Conservation (phyloP, 2,329 filamentous ascomycete genomes). For the Chaetomiaceae sp. region DNA sequence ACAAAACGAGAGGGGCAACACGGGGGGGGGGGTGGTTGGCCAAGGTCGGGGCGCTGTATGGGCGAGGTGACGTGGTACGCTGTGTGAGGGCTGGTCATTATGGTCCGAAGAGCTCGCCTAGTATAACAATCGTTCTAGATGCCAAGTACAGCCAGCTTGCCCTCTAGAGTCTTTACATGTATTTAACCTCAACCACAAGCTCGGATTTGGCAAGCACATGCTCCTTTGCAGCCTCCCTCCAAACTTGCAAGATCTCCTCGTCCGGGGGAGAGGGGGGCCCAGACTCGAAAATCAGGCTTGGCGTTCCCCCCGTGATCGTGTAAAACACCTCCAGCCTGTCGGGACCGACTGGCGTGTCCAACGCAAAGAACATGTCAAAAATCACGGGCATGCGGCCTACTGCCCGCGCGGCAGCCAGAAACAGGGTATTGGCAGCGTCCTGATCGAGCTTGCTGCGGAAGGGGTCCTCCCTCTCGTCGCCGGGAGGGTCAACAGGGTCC, state of each 20-base stretch:
- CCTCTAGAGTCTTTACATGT: no score
- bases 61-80: no score
- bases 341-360: background rate
- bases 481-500: background rate
- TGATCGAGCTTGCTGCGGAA: background rate
- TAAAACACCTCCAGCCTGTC: background rate
- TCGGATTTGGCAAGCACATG: background rate
- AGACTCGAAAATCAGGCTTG: background rate
- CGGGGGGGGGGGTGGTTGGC: no score
- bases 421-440: background rate
- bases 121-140: no score
- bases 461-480: background rate
- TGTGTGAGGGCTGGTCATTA: no score
- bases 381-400: constrained; percentile 1
- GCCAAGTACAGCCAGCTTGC: no score
- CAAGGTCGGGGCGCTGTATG: no score
- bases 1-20: no score
- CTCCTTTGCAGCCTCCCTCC: background rate
- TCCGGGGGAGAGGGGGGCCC: background rate
- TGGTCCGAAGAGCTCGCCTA: no score
- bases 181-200: background rate
- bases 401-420: constrained; percentile 1
- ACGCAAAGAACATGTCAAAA: background rate
- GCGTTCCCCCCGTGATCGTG: background rate
- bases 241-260: background rate